Evolutionary conservation across 208 protist species (phyloP).

Genomic region (Vickermania ingenoplastis): DNA sequence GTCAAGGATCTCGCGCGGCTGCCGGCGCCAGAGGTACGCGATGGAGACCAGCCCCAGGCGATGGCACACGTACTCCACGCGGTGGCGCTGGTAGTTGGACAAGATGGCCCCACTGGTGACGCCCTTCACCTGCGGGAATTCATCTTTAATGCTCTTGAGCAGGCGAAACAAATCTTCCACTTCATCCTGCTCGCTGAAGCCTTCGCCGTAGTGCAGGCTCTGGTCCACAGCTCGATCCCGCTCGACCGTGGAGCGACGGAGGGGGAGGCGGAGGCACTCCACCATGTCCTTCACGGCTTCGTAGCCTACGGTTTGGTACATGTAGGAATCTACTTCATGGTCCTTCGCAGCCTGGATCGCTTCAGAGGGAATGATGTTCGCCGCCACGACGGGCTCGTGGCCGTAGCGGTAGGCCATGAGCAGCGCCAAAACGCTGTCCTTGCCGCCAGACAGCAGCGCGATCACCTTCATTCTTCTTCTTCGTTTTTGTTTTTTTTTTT

Average conservation of each 20-base stretch:
- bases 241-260: constrained; percentile 77
- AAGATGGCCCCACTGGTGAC: constrained; percentile 97
- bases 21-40: constrained; percentile 94
- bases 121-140: constrained; percentile 81
- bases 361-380: constrained; percentile 82
- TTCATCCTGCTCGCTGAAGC: constrained; percentile 86
- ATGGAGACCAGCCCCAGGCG: constrained; percentile 91
- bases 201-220: constrained; percentile 74
- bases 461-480: constrained; percentile 98
- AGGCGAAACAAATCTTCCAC: constrained; percentile 95
- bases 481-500: too few species aligned
- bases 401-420: constrained; percentile 92
- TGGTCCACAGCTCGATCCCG: constrained; percentile 59
- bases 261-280: constrained; percentile 86
- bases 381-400: constrained; percentile 93
- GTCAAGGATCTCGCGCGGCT: constrained; percentile 89
- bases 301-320: constrained; percentile 98
- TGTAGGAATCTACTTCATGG: constrained; percentile 96
- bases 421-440: constrained; percentile 95
- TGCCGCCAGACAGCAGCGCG: constrained; percentile 96
- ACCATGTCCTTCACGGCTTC: constrained; percentile 85
- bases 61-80: constrained; percentile 96
- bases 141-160: constrained; percentile 76
- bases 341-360: constrained; percentile 8
- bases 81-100: constrained; percentile 96